Percentiles rank a stretch among this genome's conserved stretches.
Evolutionary conservation across 306 rosid genomes (phyloP).

Genomic region (Quercus glauca): DNA sequence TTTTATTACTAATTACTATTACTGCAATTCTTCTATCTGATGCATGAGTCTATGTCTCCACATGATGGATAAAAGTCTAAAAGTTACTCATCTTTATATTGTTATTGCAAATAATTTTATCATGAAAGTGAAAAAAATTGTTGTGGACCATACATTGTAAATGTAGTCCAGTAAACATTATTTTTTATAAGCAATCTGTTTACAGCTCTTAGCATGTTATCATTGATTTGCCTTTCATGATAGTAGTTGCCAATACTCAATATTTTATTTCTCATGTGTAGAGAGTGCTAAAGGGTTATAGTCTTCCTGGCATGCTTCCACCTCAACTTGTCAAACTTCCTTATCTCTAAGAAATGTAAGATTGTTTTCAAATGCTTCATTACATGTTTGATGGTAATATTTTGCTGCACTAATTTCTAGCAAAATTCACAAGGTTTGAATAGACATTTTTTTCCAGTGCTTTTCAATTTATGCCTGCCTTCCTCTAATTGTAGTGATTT

Average conservation of each 20-base stretch:
- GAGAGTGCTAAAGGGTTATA: constrained; percentile 49
- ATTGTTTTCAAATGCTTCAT: constrained; percentile 20
- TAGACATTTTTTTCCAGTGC: not conserved
- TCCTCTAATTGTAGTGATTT: constrained; percentile 21
- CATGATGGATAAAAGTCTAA: not conserved
- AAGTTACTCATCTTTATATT: not conserved
- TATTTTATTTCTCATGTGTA: constrained; percentile 1
- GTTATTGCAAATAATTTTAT: too few relatives aligned
- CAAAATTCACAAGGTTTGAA: constrained; percentile 2
- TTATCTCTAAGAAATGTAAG: constrained; percentile 63
- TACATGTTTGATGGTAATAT: not conserved
- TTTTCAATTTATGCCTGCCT: not conserved
- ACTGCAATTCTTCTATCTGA: constrained; percentile 5
- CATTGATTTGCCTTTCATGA: not conserved
- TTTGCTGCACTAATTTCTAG: not conserved
- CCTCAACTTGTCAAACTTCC: constrained; percentile 78
- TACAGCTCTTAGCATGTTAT: not conserved
- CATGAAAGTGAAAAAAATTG: not conserved
- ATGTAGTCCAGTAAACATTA: not conserved
- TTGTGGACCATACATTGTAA: not conserved
- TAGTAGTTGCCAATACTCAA: constrained; percentile 1
- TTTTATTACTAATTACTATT: constrained; percentile 7
- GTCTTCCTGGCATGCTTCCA: constrained; percentile 76
- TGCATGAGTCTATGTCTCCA: not conserved
- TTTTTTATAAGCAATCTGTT: not conserved